A percentile compares a stretch with the other conserved stretches of the same genome.
phyloP scores from a whole-genome alignment of 2,329 filamentous ascomycete species.

The Calonectria hongkongensis region DNA sequence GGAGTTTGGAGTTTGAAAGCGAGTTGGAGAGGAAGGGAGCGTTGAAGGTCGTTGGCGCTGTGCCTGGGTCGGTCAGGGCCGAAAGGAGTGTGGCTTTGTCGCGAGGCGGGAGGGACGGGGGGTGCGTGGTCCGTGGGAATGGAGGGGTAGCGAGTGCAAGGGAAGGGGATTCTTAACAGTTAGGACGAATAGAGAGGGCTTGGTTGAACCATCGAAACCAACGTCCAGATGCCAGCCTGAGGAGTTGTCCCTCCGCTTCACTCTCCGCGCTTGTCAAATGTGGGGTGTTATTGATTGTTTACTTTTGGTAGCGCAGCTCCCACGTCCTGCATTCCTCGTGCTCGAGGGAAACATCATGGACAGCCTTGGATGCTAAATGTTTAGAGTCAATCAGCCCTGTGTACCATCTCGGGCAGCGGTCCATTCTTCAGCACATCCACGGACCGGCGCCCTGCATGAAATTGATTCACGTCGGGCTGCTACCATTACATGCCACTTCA shows the following conservation, averaged over 20 bases:
- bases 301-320: background rate
- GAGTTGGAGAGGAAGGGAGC: slow-evolving; percentile 9
- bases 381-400: slow-evolving; percentile 13
- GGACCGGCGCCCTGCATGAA: background rate
- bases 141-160: background rate
- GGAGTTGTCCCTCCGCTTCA: background rate
- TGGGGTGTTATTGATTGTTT: slow-evolving; percentile 21
- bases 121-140: slow-evolving; percentile 16
- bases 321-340: background rate
- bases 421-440: slow-evolving; percentile 16
- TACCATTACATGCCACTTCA: slow-evolving; percentile 6
- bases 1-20: background rate
- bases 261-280: slow-evolving; percentile 11
- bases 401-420: background rate
- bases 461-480: slow-evolving; percentile 18
- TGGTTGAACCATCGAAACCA: too few relatives aligned
- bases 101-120: slow-evolving; percentile 19
- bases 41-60: slow-evolving; percentile 6
- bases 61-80: slow-evolving; percentile 24
- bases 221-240: too few relatives aligned
- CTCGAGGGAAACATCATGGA: background rate
- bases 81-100: slow-evolving; percentile 28
- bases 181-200: background rate
- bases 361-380: background rate
- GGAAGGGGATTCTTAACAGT: background rate